Conservation (phyloP, 169 alveolate species). For the Plasmodium yoelii region DNA sequence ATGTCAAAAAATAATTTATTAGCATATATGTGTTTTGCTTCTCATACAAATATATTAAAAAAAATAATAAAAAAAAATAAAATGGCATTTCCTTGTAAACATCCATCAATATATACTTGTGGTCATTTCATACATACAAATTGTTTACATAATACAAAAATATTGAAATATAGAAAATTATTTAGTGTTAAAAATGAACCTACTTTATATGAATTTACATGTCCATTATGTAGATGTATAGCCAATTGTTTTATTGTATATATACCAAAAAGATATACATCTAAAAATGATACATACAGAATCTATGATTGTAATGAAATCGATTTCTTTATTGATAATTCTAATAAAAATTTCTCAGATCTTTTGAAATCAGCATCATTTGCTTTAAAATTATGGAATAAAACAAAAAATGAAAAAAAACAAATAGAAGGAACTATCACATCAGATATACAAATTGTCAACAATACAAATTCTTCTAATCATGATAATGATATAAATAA, state of each 20-base stretch:
- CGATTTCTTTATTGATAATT: slow-evolving; percentile 27
- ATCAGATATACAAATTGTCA: too few relatives aligned
- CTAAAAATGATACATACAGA: slow-evolving; percentile 32
- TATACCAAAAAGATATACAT: slow-evolving; percentile 53
- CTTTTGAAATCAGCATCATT: neutral
- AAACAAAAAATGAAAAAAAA: neutral
- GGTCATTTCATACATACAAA: slow-evolving; percentile 65
- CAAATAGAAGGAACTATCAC: too few relatives aligned
- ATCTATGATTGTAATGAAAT: slow-evolving; percentile 30
- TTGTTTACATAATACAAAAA: slow-evolving; percentile 55
- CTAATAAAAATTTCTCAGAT: slow-evolving; percentile 46
- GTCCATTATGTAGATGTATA: slow-evolving; percentile 63
- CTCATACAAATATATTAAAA: slow-evolving; percentile 52
- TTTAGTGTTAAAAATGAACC: slow-evolving; percentile 29
- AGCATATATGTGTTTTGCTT: slow-evolving; percentile 64
- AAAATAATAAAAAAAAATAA: slow-evolving; percentile 66
- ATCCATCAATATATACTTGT: slow-evolving; percentile 65
- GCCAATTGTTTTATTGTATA: slow-evolving; percentile 61
- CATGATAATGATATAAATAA: neutral
- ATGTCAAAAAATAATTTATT: slow-evolving; percentile 51
- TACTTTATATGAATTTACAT: slow-evolving; percentile 52
- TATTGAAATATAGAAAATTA: slow-evolving; percentile 14
- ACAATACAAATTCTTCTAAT: neutral
- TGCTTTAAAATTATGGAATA: too few relatives aligned
- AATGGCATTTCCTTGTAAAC: slow-evolving; percentile 64